Base-by-base conservation (phyloP, 2,329 filamentous ascomycete genomes). In the Phoma sp. region DNA sequence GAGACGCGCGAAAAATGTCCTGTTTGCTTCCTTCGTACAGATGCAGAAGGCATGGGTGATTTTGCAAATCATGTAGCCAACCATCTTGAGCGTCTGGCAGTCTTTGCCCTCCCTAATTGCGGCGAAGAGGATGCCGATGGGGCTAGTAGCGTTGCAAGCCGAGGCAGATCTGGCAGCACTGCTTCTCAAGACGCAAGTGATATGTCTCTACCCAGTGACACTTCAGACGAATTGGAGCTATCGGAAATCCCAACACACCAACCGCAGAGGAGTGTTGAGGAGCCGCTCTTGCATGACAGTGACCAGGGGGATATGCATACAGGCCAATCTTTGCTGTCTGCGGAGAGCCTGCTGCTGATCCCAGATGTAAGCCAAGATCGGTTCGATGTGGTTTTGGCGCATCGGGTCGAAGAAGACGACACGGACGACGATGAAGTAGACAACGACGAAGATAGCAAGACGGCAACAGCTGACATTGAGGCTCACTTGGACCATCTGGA, bases 21-120 rank as follows among this genome's bases (percentile, higher is more conserved):
- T 4, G 66, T 75, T 2, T 75, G 73, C 32, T 62, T 59, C 27
- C 64, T 58, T 3, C 33, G 65, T 6, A 56, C 65, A 13, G 55
- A 66, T 24, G 60, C 59, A 9, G 64, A 69, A 44, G 64, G 62
- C 1, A 51, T 67, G 29, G 64, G 58, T 11, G 57, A 67, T 13
- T 57, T 75, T 3, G 65, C 70, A 13, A 73, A 66, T 46, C 72
- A 75, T 51, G 66, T 75, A 32, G 73, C 73, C 1, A 70, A 75
- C 33, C 72, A 75, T 58, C 54, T 75, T 4, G 71, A 75, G 53
- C 64, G 69, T 7, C 55, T 75, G 8, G 71, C 72, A 36, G 57
- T 67, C 0, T 75, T 75, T 47, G 67, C 73, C 11, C 45, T 75
- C 7, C 71, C 73, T 2, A 67, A 58, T 23, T 59, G 61, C 22